Conservation (phyloP, 2,329 filamentous ascomycete genomes). For the Colletotrichum cordylinicola region DNA sequence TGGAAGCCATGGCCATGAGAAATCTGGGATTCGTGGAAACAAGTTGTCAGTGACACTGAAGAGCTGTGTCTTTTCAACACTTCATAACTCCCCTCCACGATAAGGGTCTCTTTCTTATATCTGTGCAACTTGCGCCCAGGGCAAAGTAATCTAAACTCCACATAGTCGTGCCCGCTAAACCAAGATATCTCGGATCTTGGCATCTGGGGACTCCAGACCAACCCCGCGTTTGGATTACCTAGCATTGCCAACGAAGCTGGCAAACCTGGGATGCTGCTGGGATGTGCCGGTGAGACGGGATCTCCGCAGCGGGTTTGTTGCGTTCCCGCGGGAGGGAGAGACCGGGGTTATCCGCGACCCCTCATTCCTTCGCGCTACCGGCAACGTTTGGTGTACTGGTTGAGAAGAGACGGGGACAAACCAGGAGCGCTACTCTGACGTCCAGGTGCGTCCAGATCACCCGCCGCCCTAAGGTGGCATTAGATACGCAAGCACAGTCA, state of each 20-base stretch:
- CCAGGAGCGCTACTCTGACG: neutral
- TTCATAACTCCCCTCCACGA: neutral
- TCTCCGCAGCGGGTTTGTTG: neutral
- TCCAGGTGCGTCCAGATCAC: neutral
- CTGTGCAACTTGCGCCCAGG: neutral
- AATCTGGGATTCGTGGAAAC: neutral
- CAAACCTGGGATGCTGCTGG: neutral
- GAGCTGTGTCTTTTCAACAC: neutral
- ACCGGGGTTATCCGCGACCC: neutral
- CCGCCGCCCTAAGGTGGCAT: neutral
- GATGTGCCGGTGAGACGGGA: neutral
- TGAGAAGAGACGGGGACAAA: neutral
- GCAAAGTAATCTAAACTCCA: neutral
- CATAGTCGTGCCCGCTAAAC: neutral
- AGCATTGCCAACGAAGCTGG: neutral
- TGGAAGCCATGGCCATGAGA: neutral
- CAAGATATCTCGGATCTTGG: neutral
- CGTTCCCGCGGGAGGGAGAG: neutral
- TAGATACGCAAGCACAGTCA: neutral
- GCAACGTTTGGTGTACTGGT: neutral
- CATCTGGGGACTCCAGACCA: slow-evolving; percentile 15
- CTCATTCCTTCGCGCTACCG: neutral
- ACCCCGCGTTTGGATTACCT: slow-evolving; percentile 1
- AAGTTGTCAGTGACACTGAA: neutral
- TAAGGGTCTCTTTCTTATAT: neutral